phyloP scores from a whole-genome alignment of 768 basidiomycete genomes.

The Floccularia luteovirens region DNA sequence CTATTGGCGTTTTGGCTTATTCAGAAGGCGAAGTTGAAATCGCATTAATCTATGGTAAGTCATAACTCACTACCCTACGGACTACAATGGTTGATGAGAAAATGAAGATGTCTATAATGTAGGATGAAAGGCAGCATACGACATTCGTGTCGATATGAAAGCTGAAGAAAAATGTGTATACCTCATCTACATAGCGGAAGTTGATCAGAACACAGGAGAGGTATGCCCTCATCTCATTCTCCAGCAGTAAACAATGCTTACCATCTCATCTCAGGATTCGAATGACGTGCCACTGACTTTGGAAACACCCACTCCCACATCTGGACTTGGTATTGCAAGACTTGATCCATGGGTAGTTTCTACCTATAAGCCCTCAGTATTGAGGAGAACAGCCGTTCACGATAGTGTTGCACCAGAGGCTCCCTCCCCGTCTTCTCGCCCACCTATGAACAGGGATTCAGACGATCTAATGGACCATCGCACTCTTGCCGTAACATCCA shows the following conservation, averaged over 20 bases:
- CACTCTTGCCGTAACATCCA: constrained; percentile 21
- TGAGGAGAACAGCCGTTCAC: neutral
- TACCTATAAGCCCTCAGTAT: constrained; percentile 8
- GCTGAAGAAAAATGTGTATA: constrained; percentile 26
- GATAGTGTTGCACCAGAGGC: neutral
- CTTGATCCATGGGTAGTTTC: constrained; percentile 30
- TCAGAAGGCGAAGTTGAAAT: constrained; percentile 28
- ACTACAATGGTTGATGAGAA: neutral
- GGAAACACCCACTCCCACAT: constrained; percentile 35
- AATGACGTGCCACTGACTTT: constrained; percentile 30
- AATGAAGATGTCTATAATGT: constrained; percentile 28
- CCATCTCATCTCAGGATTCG: constrained; percentile 24
- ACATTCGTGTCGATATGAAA: constrained; percentile 35
- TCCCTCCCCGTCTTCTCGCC: neutral
- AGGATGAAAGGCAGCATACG: constrained; percentile 30
- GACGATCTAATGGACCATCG: constrained; percentile 11
- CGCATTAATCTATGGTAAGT: constrained; percentile 29
- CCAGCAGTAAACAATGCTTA: neutral
- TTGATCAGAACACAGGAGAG: constrained; percentile 35
- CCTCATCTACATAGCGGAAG: constrained; percentile 31
- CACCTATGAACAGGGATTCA: neutral
- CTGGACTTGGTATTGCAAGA: constrained; percentile 25
- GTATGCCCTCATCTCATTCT: constrained; percentile 12
- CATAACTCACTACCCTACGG: neutral
- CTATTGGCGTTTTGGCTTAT: constrained; percentile 28